Base-by-base conservation (phyloP, 1,284 basidiomycete genomes). In the Trichosporon sp. region DNA sequence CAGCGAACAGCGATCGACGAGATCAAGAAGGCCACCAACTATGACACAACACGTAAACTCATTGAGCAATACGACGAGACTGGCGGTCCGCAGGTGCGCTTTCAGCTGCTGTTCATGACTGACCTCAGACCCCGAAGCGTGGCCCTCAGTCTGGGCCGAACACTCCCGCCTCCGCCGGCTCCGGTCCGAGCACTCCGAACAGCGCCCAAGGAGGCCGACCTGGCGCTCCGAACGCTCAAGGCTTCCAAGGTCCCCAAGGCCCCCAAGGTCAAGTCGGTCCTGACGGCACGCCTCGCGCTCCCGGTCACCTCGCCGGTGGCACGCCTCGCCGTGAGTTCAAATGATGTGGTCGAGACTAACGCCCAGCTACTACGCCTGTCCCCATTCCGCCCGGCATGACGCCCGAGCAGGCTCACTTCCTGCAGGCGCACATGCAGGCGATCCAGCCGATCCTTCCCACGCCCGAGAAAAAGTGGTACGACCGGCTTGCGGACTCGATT, bases 1-100 rank as follows among this genome's bases (percentile, higher is more conserved):
- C 92, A 95, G 71, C 87, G 90, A 36, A 85, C 86, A 40, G 95
- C 92, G 76, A 86, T 99, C 31, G 95, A 96, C 70, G 95, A 97
- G 74, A 91, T 99, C 72, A 99, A 99, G 84, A 91, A 92, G 81
- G 93, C 92, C 73, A 97, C 94, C 0, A 95, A 95, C 73, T 99
- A 91, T 79, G 93, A 99, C 77, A 87, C 87, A 27, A 95, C 94
- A 16, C 88, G 91, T 59, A 90, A 89, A 72, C 85, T 99, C 56
- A 84, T 99, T 14, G 93, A 97, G 76, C 87, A 88, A 65, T 98
- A 98, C 74, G 95, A 96, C 68, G 89, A 90, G 79, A 36, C 56
- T 37, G 54, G 46, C 2, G 56, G 56, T 21, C 56, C 56, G 32
- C 33, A 60, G 57, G 44, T 57, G 31, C 36, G 34, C 54, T 8